Conservation (phyloP, 78 protist species). For the Dictyostelium brefeldianum region DNA sequence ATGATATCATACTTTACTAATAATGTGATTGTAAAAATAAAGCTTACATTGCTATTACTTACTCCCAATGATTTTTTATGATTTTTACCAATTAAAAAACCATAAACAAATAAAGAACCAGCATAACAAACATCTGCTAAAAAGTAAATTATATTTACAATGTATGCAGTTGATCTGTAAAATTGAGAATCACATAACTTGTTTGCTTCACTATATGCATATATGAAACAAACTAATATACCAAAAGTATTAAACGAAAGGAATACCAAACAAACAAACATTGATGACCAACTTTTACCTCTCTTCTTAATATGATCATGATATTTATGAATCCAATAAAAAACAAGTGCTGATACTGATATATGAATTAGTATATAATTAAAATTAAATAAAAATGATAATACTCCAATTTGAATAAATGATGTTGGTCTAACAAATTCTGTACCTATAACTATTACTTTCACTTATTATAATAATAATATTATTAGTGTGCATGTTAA, state of each 20-base stretch:
- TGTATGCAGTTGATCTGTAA: not conserved
- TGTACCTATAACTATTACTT: not conserved
- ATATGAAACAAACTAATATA: not conserved
- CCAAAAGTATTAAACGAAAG: constrained; percentile 1
- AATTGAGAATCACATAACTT: not conserved
- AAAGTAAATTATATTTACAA: not conserved
- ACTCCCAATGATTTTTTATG: constrained; percentile 20
- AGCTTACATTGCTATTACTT: not conserved
- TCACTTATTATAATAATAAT: not conserved
- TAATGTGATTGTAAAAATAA: too few species aligned
- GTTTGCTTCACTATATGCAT: constrained; percentile 2
- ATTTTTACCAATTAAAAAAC: constrained; percentile 22
- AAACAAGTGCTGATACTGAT: not conserved
- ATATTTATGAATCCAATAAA: constrained; percentile 22
- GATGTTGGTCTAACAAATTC: not conserved
- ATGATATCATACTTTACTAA: too few species aligned
- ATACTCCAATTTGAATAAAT: not conserved
- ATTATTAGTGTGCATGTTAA: too few species aligned
- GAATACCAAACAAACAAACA: not conserved
- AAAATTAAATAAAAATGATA: constrained; percentile 11
- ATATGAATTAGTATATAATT: not conserved
- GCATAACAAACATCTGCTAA: constrained; percentile 20
- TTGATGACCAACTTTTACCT: not conserved
- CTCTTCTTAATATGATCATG: not conserved
- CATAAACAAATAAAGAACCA: constrained; percentile 16